Percentiles rank a stretch among this genome's conserved stretches.
Conservation (phyloP, 2,329 filamentous ascomycete genomes). For the Magnaporthiopsis rhizophila region DNA sequence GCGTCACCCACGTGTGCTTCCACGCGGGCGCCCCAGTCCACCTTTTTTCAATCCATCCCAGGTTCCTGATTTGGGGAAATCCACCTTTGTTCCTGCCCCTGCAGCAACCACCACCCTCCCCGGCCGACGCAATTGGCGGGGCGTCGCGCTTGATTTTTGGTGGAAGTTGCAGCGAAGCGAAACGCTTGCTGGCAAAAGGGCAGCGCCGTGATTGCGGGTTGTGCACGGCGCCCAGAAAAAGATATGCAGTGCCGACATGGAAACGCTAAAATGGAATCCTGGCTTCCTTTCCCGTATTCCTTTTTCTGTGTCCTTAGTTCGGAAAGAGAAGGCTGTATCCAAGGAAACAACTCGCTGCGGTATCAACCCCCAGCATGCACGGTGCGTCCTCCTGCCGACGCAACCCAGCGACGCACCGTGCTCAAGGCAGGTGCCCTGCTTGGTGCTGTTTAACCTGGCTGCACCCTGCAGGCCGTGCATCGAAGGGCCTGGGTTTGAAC, state of each 20-base stretch:
- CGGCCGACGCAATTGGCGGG: neutral
- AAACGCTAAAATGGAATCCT: too few species aligned
- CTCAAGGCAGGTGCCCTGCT: neutral
- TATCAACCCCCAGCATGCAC: neutral
- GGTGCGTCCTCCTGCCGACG: neutral
- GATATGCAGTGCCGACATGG: too few species aligned
- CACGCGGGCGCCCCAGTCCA: too few species aligned
- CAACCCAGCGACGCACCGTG: neutral
- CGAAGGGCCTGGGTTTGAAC: too few species aligned
- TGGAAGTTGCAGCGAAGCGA: neutral
- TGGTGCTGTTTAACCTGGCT: neutral
- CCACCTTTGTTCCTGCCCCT: neutral
- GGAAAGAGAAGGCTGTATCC: too few species aligned
- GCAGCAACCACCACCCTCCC: neutral
- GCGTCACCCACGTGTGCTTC: too few species aligned
- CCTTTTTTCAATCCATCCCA: too few species aligned
- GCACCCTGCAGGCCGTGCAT: neutral
- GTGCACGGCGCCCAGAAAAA: too few species aligned
- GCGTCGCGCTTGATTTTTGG: neutral
- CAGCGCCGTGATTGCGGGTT: neutral
- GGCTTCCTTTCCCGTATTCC: too few species aligned
- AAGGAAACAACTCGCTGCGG: too few species aligned
- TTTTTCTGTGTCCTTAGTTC: too few species aligned
- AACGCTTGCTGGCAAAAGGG: neutral
- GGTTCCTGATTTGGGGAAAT: too few species aligned